Base-by-base conservation (phyloP, 1,284 basidiomycete genomes). In the Melampsora larici-populina region DNA sequence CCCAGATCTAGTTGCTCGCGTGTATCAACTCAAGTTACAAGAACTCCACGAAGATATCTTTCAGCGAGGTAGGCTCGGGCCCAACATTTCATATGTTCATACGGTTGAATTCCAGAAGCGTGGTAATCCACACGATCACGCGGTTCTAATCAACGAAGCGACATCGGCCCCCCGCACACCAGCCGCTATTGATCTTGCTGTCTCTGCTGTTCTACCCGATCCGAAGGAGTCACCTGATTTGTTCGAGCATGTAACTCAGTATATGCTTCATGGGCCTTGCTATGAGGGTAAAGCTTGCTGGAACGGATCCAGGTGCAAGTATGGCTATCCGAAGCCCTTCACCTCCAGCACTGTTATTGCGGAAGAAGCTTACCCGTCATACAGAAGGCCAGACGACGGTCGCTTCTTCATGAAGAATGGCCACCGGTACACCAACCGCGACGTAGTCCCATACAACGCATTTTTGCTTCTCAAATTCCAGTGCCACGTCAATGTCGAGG, bases 261-360 rank as follows among this genome's bases (percentile, higher is more conserved):
- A 26, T 8, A 74, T 74, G 60, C 17, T 74, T 1, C 63, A 74
- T 55, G 63, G 71, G 1, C 43, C 71, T 1, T 68, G 66, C 33
- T 7, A n/a, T 7, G n/a, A 4, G 51, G 60, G 15, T 1, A 21
- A n/a, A 31, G 26, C 49, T 3, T 72, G 70, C n/a, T 72, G 55
- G 58, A 24, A 4, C 1, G 48, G 49, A 3, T 5, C 26, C 1
- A 7, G 17, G 4, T 74, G 71, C 31, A 49, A 43, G 46, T 63
- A 73, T 24, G 17, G 46, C 1, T 73, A 46, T 51, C 71, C 71
- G 1, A 40, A 49, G 31, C 2, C 4, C 0, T 65, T 13, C 46
- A 40, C 40, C 2, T n/a, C 40, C 21, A 5, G 3, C 1, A 73
- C 71, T 2, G 18, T 2, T 2, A 49, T 73, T 26, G 17, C 17